These are phyloP conservation scores for Bondarzewia mesenterica DNA, from an alignment of 1,284 basidiomycete species.

Conservation along the genomic window DNA sequence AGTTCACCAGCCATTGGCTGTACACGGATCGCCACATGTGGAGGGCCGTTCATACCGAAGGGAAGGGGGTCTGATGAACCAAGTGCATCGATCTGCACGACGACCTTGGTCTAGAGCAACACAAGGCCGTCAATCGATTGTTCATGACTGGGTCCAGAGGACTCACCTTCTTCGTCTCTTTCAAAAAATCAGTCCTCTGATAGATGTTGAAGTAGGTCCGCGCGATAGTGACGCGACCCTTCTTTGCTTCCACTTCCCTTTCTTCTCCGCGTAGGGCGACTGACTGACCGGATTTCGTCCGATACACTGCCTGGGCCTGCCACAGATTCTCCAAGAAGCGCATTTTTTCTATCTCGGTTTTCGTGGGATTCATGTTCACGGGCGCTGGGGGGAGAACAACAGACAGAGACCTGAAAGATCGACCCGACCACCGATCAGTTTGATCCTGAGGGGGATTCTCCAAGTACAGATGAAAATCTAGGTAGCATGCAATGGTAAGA, in stretches of 20 bases:
- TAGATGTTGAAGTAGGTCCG: conserved; percentile 83
- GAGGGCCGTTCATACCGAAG: conserved; percentile 58
- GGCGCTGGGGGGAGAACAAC: conserved; percentile 66
- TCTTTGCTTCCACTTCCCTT: conserved; percentile 58
- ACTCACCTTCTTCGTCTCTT: conserved; percentile 67
- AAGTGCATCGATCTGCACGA: conserved; percentile 73
- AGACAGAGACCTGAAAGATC: conserved; percentile 70
- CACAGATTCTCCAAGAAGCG: conserved; percentile 86
- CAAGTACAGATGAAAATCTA: conserved; percentile 81
- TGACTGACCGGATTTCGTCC: conserved; percentile 61
- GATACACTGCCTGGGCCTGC: conserved; percentile 73
- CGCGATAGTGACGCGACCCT: conserved; percentile 56
- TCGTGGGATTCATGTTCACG: conserved; percentile 53
- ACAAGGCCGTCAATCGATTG: conserved; percentile 6
- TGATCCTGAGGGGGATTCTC: conserved; percentile 77
- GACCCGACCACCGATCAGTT: conserved; percentile 74
- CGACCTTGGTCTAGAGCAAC: conserved; percentile 66
- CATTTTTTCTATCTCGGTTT: conserved; percentile 59
- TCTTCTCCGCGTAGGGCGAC: conserved; percentile 66
- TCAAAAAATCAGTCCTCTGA: conserved; percentile 66
- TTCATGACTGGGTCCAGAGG: not conserved
- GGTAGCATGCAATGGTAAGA: conserved; percentile 4
- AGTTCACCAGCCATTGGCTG: conserved; percentile 79
- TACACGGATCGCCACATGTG: conserved; percentile 66
- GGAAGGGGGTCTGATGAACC: conserved; percentile 71